phyloP scores from a whole-genome alignment of 176 grass and related monocot genomes.

The Paspalum vaginatum region DNA sequence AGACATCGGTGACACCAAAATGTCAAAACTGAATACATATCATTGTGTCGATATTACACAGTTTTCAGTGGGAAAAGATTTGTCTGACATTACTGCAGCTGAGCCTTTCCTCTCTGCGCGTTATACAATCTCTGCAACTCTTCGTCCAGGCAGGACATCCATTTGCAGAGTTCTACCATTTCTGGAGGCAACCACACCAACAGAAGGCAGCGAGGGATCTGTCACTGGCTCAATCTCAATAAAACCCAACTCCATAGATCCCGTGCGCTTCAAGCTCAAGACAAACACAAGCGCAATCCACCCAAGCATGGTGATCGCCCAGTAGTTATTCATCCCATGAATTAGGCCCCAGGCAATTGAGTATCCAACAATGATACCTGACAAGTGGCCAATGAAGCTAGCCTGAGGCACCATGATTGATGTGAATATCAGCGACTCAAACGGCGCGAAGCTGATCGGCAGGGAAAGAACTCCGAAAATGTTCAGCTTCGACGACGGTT shows the following conservation, averaged over 20 bases:
- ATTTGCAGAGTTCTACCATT: constrained; percentile 61
- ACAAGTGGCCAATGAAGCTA: constrained; percentile 94
- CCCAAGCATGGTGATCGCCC: constrained; percentile 82
- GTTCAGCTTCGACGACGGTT: constrained; percentile 85
- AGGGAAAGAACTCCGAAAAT: constrained; percentile 87
- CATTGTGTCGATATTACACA: constrained; percentile 27
- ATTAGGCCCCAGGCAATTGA: constrained; percentile 90
- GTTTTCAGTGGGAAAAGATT: constrained; percentile 20
- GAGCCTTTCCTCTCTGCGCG: constrained; percentile 5
- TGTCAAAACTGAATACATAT: constrained; percentile 31
- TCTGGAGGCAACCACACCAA: constrained; percentile 57
- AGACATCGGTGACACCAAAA: background rate
- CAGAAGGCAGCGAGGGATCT: constrained; percentile 57
- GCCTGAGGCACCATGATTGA: constrained; percentile 98
- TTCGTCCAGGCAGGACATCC: constrained; percentile 58
- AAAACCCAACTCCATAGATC: constrained; percentile 67
- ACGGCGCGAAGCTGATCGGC: constrained; percentile 94
- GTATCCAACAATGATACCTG: constrained; percentile 85
- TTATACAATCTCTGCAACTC: constrained; percentile 68
- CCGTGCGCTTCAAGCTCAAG: constrained; percentile 82
- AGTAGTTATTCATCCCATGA: constrained; percentile 98
- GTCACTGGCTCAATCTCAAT: constrained; percentile 83
- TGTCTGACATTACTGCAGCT: background rate
- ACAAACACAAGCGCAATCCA: constrained; percentile 85
- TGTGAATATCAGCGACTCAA: constrained; percentile 94